Base-by-base conservation (phyloP, 129 eudicot genomes). In the Arctium minus region DNA sequence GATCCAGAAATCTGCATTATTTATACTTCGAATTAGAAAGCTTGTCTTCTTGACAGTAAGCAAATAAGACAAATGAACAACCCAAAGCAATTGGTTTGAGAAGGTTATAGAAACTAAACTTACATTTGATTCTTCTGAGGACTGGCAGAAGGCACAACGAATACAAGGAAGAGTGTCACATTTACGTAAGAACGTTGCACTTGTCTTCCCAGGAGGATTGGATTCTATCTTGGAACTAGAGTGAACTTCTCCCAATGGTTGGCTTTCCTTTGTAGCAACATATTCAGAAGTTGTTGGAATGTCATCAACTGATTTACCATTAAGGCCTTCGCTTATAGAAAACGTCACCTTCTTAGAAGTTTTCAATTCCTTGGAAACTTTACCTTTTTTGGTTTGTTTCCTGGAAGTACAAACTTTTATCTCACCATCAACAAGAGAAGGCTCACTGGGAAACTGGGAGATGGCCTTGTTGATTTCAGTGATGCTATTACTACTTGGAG, bases 101-200 rank as follows among this genome's bases (percentile, higher is more conserved):
- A 77, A 62, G 10, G 22, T 39, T 53, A 29, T 7, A 32, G 33
- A 32, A 64, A 53, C 22, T 8, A 4, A 38, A 67, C 80, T 50
- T 67, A 96, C 99, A 91, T 96, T 85, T 33, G 92, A 87, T 73
- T 92, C 99, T 85, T 87, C 90, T 75, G 81, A 32, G 3, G 86
- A 91, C 32, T 88, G 97, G 84, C 98, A 95, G 78, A 95, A 95
- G 36, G 93, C 96, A 83, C 98, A 95, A 22, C 30, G 69, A 36
- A 76, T 74, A 64, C 39, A 70, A 13, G 88, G 12, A 77, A 42
- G 27, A 48, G 72, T 72, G 17, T 83, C 86, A 84, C 93, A 88
- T 76, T 82, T 92, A 13, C 72, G 87, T 86, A 88, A 83, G 68
- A 86, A 76, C 2, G 44, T 37, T 46, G 86, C 75, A 65, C 67